Evolutionary conservation across 345 rosid genomes (phyloP), one percentile per base, ranked within the genome.

Genomic region (Acer yangbiense): DNA sequence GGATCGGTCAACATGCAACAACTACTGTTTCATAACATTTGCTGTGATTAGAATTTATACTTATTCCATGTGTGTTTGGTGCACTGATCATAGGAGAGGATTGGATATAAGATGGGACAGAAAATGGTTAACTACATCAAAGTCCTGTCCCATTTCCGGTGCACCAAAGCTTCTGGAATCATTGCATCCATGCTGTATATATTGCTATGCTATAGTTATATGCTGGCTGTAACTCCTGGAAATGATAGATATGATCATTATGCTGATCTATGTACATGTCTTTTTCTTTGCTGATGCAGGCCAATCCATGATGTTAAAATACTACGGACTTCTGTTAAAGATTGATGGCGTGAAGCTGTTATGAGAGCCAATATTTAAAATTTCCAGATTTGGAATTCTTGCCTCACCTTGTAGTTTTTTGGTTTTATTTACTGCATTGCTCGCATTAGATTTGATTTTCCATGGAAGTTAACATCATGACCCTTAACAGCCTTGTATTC

Each of bases 241-340:
- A 43, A 46, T 46, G 13, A 46, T 46, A 46, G 50, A 44, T 44
- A 44, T 17, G 17, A 20, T 43, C 16, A 12, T 13, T 21, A 2
- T 52, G 57, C 35, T 14, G 11, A 48, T 69, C 13, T 69, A 16
- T 48, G 72, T 21, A 32, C 14, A 3, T 29, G 46, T 35, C 10
- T 6, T 11, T 41, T 55, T 21, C 8, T 75, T 52, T 73, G 0
- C 72, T 18, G 7, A 32, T 67, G 25, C 92, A 95, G 99, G 80
- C 98, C 99, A 13, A 85, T 96, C 73, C 99, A 94, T 82, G 98
- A 92, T n/a, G 99, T 94, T 88, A 96, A 89, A 95, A 94, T 94
- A 80, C 78, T 96, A 27, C 80, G 95, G 60, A 84, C 95, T 61
- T 86, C 97, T 35, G 97, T 96, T 76, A 82, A 87, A 78, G 99